Base-by-base conservation (phyloP, 202 grass and related monocot species). In the Dendrocalamus latiflorus region DNA sequence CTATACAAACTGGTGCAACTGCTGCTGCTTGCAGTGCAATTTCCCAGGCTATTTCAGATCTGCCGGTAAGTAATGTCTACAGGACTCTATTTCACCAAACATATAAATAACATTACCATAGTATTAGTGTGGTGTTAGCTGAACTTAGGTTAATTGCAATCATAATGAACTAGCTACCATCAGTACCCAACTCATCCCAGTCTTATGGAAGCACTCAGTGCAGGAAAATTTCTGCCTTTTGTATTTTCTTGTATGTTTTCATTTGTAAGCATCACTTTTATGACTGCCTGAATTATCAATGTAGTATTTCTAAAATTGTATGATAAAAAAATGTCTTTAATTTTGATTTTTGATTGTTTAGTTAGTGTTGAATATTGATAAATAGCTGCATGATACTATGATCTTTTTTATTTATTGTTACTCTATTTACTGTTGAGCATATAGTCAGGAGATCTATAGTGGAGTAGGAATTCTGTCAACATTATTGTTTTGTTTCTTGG, bases 11-110 rank as follows among this genome's bases (percentile, higher is more conserved):
- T 43, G 94, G 94, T 74, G 89, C 94, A 68, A 89, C 94, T 72
- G 94, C 94, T 66, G 94, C 94, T 71, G 91, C 94, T 72, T 97
- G 94, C 87, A 93, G 87, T 90, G 94, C 94, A 82, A 91, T 97
- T 78, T 72, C 82, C 34, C 89, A 93, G 72, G 81, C 91, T 72
- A 86, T 97, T 88, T 77, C 91, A 47, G 94, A 93, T 86, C 85
- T 93, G 74, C 94, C 91, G 55, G 94, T 97, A 93, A 86, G 85
- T 77, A 81, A 36, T 76, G 16, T 61, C 22, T 36, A 82, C 59
- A n/a, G 37, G 20, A 64, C 7, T 75, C 64, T 71, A 13, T 61
- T 38, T n/a, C 15, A 50, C 34, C 58, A 79, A 25, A 38, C 14
- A 44, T 39, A 54, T 63, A 76, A 14, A 49, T 54, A 12, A 69